Conservation (phyloP, 345 rosid species). For the Gossypium bickii region DNA sequence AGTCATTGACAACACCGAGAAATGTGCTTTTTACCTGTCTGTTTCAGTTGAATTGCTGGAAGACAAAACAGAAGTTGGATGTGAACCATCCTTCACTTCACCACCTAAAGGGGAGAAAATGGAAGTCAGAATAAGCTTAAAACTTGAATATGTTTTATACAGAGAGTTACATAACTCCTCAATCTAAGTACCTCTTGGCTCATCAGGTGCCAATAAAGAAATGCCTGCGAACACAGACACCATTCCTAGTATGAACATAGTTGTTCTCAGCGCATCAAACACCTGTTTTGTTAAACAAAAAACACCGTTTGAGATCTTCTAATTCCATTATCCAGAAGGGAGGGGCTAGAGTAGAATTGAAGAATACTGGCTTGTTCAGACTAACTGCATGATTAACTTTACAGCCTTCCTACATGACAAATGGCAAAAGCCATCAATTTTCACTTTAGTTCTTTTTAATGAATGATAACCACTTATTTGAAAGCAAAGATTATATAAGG, state of each 20-base stretch:
- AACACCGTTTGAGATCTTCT: slow-evolving; percentile 3
- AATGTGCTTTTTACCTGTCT: slow-evolving; percentile 50
- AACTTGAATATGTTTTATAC: neutral
- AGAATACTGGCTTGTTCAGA: slow-evolving; percentile 8
- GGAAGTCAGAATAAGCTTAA: neutral
- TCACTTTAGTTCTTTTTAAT: neutral
- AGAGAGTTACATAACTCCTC: neutral
- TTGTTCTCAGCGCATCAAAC: slow-evolving; percentile 76
- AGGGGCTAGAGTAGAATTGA: neutral
- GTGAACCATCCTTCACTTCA: slow-evolving; percentile 63
- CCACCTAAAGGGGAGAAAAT: slow-evolving; percentile 40
- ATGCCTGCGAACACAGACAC: slow-evolving; percentile 81
- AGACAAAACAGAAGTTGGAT: slow-evolving; percentile 47
- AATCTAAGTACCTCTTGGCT: slow-evolving; percentile 51
- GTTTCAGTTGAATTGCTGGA: slow-evolving; percentile 52
- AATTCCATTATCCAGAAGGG: slow-evolving; percentile 8
- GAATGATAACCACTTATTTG: neutral
- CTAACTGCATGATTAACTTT: neutral
- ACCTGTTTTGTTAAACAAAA: slow-evolving; percentile 46
- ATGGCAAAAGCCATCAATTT: slow-evolving; percentile 11
- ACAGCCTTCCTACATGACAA: neutral
- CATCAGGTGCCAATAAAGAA: slow-evolving; percentile 93
- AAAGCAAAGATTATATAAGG: neutral
- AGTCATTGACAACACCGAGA: slow-evolving; percentile 3
- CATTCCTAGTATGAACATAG: slow-evolving; percentile 96